phyloP scores from a whole-genome alignment of 495 filamentous ascomycete species.

The Aspergillus carlsbadensis region DNA sequence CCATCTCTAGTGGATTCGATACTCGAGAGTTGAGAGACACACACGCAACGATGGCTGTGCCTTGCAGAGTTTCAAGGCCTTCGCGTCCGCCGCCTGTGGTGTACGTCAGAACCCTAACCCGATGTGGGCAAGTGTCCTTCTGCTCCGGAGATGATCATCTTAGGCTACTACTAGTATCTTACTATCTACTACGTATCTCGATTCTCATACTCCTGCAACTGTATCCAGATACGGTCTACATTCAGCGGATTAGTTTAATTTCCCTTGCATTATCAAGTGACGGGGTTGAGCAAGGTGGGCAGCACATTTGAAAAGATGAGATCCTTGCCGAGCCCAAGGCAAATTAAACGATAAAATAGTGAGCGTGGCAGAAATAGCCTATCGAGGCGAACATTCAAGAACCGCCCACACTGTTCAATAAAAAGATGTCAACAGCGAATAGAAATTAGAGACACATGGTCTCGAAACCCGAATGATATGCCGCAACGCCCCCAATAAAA shows the following conservation, averaged over 20 bases:
- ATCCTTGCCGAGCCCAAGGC: constrained; percentile 2
- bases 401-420: constrained; percentile 2
- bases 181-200: too few species aligned
- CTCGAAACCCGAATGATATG: constrained; percentile 15
- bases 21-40: neutral
- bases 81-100: neutral
- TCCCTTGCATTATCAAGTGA: constrained; percentile 5
- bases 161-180: too few species aligned
- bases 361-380: neutral
- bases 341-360: constrained; percentile 3
- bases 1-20: neutral
- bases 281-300: constrained; percentile 4
- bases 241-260: neutral
- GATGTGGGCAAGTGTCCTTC: neutral
- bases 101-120: constrained; percentile 11
- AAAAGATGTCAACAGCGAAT: constrained; percentile 10
- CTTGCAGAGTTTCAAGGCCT: neutral
- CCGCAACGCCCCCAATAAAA: constrained; percentile 25
- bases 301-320: neutral
- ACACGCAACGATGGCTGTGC: neutral
- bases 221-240: too few species aligned
- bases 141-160: too few species aligned
- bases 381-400: constrained; percentile 6
- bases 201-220: too few species aligned
- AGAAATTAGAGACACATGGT: constrained; percentile 11